Evolutionary conservation across 768 basidiomycete species (phyloP).

Genomic region (Saitozyma podzolica): DNA sequence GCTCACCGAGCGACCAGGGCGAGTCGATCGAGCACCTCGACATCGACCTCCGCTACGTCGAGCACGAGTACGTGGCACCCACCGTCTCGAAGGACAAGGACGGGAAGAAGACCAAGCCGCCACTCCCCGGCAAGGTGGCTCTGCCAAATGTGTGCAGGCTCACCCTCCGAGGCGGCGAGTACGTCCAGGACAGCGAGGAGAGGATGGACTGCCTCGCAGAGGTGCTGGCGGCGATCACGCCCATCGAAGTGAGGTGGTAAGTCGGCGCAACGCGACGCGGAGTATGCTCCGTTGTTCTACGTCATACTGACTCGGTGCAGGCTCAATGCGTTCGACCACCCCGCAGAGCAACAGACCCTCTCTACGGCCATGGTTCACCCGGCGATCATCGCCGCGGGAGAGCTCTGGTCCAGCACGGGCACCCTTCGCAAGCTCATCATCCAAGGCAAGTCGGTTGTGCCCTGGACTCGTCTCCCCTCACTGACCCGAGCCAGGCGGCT

Average conservation of each 20-base stretch:
- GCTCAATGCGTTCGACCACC: constrained; percentile 36
- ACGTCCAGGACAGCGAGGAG: constrained; percentile 38
- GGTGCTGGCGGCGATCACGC: constrained; percentile 33
- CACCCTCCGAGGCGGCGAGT: constrained; percentile 44
- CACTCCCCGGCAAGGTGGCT: constrained; percentile 10
- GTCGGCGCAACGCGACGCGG: constrained; percentile 4
- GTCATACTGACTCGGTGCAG: constrained; percentile 11
- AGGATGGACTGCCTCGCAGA: constrained; percentile 36
- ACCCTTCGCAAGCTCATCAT: constrained; percentile 34
- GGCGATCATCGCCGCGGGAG: constrained; percentile 41
- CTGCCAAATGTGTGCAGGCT: constrained; percentile 30
- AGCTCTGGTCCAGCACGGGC: constrained; percentile 29
- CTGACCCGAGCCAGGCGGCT: constrained; percentile 28
- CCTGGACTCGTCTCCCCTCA: neutral
- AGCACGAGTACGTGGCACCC: constrained; percentile 4
- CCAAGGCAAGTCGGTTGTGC: constrained; percentile 28
- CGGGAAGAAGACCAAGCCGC: neutral
- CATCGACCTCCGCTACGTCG: constrained; percentile 43
- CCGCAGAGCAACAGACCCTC: constrained; percentile 35
- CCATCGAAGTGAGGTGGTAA: constrained; percentile 42
- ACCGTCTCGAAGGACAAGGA: neutral
- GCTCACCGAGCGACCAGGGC: constrained; percentile 26
- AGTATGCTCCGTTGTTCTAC: constrained; percentile 4
- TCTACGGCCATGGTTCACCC: constrained; percentile 43
- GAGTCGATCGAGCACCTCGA: constrained; percentile 43